phyloP scores from a whole-genome alignment of 192 early-diverging fungal genomes.

The Backusella morwellensis region DNA sequence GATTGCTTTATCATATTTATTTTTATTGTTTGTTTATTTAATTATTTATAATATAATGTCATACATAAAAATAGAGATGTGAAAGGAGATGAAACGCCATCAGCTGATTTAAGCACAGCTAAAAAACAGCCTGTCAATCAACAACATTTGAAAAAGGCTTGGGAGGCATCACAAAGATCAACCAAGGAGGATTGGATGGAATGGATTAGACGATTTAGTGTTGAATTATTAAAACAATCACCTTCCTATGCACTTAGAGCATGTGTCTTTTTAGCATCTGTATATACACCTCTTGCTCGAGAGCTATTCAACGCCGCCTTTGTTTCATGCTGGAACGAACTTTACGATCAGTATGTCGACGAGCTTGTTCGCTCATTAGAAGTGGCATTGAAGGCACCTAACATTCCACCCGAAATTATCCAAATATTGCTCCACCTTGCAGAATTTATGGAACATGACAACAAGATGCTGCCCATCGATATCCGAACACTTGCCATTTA shows the following conservation, averaged over 20 bases:
- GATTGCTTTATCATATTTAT: neutral
- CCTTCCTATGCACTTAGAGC: slow-evolving; percentile 93
- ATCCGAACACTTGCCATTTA: slow-evolving; percentile 85
- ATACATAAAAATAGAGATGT: slow-evolving; percentile 21
- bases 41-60: slow-evolving; percentile 7
- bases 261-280: slow-evolving; percentile 78
- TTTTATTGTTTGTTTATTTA: slow-evolving; percentile 14
- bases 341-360: slow-evolving; percentile 88
- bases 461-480: slow-evolving; percentile 92
- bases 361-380: slow-evolving; percentile 82
- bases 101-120: slow-evolving; percentile 52
- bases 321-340: slow-evolving; percentile 94
- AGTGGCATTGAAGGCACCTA: slow-evolving; percentile 74
- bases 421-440: slow-evolving; percentile 91
- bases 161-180: slow-evolving; percentile 85
- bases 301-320: slow-evolving; percentile 97
- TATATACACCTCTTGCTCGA: slow-evolving; percentile 74
- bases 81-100: slow-evolving; percentile 49
- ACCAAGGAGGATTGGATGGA: slow-evolving; percentile 94
- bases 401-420: slow-evolving; percentile 91
- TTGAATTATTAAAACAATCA: slow-evolving; percentile 95
- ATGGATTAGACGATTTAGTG: slow-evolving; percentile 89
- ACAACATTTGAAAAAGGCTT: slow-evolving; percentile 77
- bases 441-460: slow-evolving; percentile 99
- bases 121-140: slow-evolving; percentile 87